Conservation (phyloP, 148 eudicot genomes). For the Rhododendron mucronatum region DNA sequence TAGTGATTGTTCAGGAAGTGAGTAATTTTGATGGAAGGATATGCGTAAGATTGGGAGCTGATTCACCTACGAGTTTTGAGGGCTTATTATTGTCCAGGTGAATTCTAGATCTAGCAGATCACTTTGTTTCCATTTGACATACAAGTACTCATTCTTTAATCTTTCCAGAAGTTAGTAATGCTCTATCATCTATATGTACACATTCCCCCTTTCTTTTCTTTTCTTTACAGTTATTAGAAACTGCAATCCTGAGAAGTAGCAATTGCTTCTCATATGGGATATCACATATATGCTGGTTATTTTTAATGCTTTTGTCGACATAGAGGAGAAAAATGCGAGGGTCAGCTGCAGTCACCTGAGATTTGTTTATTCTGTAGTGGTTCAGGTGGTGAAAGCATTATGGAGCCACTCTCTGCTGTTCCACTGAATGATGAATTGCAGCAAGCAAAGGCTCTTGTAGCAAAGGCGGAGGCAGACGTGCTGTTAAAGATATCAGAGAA, state of each 20-base stretch:
- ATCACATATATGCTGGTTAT: background rate
- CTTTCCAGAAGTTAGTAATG: background rate
- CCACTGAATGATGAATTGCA: constrained; percentile 87
- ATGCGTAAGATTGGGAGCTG: constrained; percentile 66
- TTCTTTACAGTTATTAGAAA: background rate
- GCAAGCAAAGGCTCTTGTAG: constrained; percentile 66
- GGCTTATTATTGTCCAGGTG: constrained; percentile 90
- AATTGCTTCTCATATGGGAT: background rate
- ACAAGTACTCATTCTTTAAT: background rate
- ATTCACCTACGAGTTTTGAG: constrained; percentile 44
- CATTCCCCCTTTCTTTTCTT: background rate
- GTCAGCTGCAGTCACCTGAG: constrained; percentile 12
- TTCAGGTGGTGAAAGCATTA: constrained; percentile 65
- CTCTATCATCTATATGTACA: background rate
- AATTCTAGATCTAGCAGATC: constrained; percentile 14
- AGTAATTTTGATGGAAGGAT: constrained; percentile 78
- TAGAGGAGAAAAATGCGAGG: background rate
- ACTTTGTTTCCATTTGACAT: background rate
- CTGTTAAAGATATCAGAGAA: constrained; percentile 74
- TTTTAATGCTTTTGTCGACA: background rate
- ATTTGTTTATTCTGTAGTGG: constrained; percentile 48
- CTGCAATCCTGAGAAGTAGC: background rate
- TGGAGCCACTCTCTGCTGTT: constrained; percentile 91
- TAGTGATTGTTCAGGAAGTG: constrained; percentile 55
- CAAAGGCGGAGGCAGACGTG: constrained; percentile 83